Evolutionary conservation across 2,329 filamentous ascomycete genomes (phyloP), one percentile per base, ranked within the genome.

Genomic region (Dactylellina cionopaga): DNA sequence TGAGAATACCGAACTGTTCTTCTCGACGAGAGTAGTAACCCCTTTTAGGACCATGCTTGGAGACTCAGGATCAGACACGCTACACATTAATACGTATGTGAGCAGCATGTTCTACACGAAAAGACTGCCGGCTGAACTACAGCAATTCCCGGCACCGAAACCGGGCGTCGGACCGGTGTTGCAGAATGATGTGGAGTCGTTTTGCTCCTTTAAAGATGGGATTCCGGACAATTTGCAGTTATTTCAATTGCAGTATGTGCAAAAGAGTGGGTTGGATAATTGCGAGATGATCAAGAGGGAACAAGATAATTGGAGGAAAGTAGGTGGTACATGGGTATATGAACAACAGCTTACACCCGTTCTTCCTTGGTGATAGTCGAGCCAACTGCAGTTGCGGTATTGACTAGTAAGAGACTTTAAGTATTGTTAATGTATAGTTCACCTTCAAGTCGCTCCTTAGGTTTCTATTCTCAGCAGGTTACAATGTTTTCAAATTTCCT

Each of bases 221-320:
- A 19, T 49, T 6, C 65, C 55, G 17, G 24, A 25, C 5, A 55
- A 33, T 41, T 43, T 70, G 47, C 31, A 43, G 29, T 13, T 62
- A 7, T 70, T 62, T 13, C 19, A 62, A 22, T 27, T 70, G 29
- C 3, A 62, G 17, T 62, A 62, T 39, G 19, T 47, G 7, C 35
- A 62, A 7, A 51, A 17, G 33, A 24, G 2, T 41, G 56, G 39
- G 7, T 11, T 1, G 13, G 27, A 43, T 22, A 51, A n/a, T 19
- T 25, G 13, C 9, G 51, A 41, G n/a, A 49, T 19, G 43, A 35
- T 54, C 19, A 31, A 7, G 4, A 55, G 55, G 31, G 13, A 29
- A n/a, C 15, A n/a, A 1, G 55, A 70, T 56, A 39, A 5, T 19
- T 70, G 65, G 65, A 62, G 41, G 46, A 70, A 49, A 22, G 25